These are phyloP conservation scores for Tolypocladium ovalisporum DNA, from an alignment of 2,329 filamentous ascomycete species.

Conservation along the genomic window DNA sequence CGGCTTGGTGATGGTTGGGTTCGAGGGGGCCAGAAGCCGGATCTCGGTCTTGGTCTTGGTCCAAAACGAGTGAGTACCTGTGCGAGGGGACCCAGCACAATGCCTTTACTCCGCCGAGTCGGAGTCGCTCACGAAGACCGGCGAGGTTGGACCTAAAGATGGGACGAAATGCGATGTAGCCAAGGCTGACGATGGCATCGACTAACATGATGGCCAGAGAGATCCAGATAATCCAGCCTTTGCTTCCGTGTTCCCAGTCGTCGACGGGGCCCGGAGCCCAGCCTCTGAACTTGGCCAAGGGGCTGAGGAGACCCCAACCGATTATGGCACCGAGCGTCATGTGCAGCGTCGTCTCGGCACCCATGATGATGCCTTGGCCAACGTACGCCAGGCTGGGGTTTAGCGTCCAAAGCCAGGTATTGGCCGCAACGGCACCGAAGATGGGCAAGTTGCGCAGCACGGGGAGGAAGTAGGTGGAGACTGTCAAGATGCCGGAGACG, in stretches of 20 bases:
- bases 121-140: neutral
- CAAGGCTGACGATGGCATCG: slow-evolving; percentile 80
- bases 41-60: neutral
- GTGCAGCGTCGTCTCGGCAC: slow-evolving; percentile 83
- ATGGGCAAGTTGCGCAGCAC: slow-evolving; percentile 76
- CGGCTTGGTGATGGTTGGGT: neutral
- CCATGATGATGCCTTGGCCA: slow-evolving; percentile 98
- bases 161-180: slow-evolving; percentile 62
- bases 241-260: slow-evolving; percentile 87
- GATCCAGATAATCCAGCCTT: slow-evolving; percentile 98
- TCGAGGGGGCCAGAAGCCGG: neutral
- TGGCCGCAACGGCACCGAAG: slow-evolving; percentile 63
- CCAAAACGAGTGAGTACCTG: slow-evolving; percentile 13
- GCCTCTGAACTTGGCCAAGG: slow-evolving; percentile 70
- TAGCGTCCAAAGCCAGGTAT: slow-evolving; percentile 85
- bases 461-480: slow-evolving; percentile 84
- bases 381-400: slow-evolving; percentile 97
- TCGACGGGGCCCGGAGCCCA: slow-evolving; percentile 84
- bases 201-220: slow-evolving; percentile 94
- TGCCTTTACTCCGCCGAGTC: neutral
- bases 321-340: slow-evolving; percentile 86
- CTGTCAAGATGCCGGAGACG: slow-evolving; percentile 56
- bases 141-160: slow-evolving; percentile 19
- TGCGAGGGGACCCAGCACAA: slow-evolving; percentile 7
- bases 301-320: slow-evolving; percentile 86